A percentile compares a stretch with the other conserved stretches of the same genome.
These are phyloP conservation scores for Meyerozyma carpophila DNA, from an alignment of 1,139 yeast genomes.

Conservation along the genomic window DNA sequence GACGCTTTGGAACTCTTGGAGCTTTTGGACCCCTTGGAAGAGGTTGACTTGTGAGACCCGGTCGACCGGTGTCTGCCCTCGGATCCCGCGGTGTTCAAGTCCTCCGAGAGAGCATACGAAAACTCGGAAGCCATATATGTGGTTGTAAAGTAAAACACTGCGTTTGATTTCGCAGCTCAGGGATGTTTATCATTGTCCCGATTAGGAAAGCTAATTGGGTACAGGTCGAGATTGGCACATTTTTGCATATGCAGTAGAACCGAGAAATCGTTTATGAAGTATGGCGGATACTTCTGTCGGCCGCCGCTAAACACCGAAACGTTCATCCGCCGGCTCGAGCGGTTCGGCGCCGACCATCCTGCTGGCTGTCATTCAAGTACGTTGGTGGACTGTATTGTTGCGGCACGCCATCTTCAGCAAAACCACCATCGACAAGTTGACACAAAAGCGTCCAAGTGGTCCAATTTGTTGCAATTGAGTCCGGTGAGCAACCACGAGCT, in stretches of 20 bases:
- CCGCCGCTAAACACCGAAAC: neutral
- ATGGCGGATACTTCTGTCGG: neutral
- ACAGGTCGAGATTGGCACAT: neutral
- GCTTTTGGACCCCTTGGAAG: neutral
- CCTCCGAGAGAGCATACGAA: constrained; percentile 1
- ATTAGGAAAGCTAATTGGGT: constrained; percentile 9
- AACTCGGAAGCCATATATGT: neutral
- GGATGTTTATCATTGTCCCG: constrained; percentile 3
- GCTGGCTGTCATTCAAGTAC: neutral
- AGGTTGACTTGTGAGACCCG: neutral
- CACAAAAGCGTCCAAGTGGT: neutral
- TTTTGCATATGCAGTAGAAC: neutral
- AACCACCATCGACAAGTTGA: neutral
- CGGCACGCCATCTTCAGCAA: constrained; percentile 8
- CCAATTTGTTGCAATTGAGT: neutral
- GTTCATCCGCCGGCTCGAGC: neutral
- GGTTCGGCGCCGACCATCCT: neutral
- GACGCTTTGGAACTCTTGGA: neutral
- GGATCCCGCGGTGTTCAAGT: neutral
- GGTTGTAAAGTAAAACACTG: too few species aligned
- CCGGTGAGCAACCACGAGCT: constrained; percentile 7
- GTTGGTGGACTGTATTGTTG: constrained; percentile 7
- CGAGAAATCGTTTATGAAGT: neutral
- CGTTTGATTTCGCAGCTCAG: neutral
- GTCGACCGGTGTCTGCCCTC: neutral